phyloP scores from a whole-genome alignment of 1,139 yeast genomes.

The Protomyces inouyei region DNA sequence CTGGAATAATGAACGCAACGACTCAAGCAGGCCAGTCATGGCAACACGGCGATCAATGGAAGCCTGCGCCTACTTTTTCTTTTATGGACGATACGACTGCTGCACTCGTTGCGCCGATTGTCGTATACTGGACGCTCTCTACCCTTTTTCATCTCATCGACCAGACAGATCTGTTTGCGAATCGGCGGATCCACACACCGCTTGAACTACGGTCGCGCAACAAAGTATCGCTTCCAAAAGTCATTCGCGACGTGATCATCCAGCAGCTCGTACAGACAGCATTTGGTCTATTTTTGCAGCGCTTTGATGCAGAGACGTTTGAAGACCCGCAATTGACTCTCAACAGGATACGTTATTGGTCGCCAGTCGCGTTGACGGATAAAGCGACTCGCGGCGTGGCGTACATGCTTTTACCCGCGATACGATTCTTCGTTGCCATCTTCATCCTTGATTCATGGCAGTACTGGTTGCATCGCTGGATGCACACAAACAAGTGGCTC shows the following conservation, averaged over 20 bases:
- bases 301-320: constrained; percentile 49
- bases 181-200: constrained; percentile 84
- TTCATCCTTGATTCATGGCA: constrained; percentile 90
- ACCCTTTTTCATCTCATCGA: constrained; percentile 65
- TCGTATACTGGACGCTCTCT: constrained; percentile 79
- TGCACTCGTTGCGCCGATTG: constrained; percentile 68
- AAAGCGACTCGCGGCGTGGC: constrained; percentile 19
- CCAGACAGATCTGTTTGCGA: constrained; percentile 52
- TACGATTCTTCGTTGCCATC: constrained; percentile 60
- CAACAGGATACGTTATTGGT: constrained; percentile 45
- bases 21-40: background rate
- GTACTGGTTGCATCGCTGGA: constrained; percentile 75
- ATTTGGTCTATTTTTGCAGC: constrained; percentile 55
- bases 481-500: constrained; percentile 75
- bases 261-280: constrained; percentile 80
- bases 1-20: background rate
- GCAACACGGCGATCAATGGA: constrained; percentile 34
- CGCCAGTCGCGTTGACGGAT: constrained; percentile 40
- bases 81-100: constrained; percentile 69
- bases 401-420: constrained; percentile 53
- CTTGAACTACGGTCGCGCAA: constrained; percentile 74
- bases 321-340: constrained; percentile 59
- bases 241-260: constrained; percentile 69
- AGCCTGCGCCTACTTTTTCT: constrained; percentile 37
- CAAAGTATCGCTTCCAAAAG: constrained; percentile 64